Evolutionary conservation across 176 grass and related monocot species (phyloP), one percentile per base, ranked within the genome.

Genomic region (Thalia dealbata): DNA sequence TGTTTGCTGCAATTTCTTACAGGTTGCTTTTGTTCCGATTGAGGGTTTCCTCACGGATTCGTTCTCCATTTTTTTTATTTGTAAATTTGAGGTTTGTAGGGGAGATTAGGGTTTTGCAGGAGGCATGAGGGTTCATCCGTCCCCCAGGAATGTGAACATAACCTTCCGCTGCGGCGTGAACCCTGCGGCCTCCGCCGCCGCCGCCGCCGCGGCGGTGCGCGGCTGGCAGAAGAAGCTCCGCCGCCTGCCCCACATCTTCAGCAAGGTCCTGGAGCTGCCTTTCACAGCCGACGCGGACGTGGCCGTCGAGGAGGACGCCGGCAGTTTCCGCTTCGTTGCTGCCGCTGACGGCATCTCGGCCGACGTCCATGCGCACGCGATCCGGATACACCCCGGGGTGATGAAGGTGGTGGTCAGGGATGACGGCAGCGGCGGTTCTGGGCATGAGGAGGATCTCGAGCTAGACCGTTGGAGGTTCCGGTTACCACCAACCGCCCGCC

Each of bases 181-280:
- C 29, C 14, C 27, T 1, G 63, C 63, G 24, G 29, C 29, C 45
- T 10, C 6, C 45, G 4, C 45, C 13, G 38, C 44, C 5, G 69
- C 69, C 69, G 24, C 69, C 69, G 46, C 23, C 45, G 43, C 25
- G n/a, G n/a, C n/a, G n/a, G n/a, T 38, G 24, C 44, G 28, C 62
- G 65, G 76, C 14, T 22, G 67, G 32, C 73, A 72, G 89, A 89
- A 85, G 81, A 79, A 80, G 44, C 92, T 96, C 69, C 84, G 82
- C 51, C 84, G 92, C 35, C 86, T 96, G 50, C 88, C 92, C 35
- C 86, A 89, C 70, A 82, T 92, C 56, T 96, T 92, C 86, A 85
- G 82, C 68, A 91, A 91, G 82, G 86, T 96, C 79, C 84, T 96
- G 15, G 92, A 96, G 84, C 86, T 92, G 22, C 89, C 92, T 35